Evolutionary conservation across 2,329 filamentous ascomycete species (phyloP).

Genomic region (Colletotrichum tofieldiae): DNA sequence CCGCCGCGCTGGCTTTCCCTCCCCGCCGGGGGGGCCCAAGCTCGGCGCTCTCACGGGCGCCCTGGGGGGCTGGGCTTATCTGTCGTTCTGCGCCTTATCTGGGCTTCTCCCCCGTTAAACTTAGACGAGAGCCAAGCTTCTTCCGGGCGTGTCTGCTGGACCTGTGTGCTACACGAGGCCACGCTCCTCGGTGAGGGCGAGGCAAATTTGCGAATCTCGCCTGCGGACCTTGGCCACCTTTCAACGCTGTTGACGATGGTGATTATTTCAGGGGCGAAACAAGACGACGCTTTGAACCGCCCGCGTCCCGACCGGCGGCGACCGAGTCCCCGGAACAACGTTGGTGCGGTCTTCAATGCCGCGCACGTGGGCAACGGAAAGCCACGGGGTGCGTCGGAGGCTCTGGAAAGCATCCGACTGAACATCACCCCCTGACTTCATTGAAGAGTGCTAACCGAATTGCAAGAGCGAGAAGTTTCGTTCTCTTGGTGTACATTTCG

Average conservation of each 20-base stretch:
- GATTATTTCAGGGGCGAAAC: constrained; percentile 14
- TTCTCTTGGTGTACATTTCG: not conserved
- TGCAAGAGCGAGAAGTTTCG: constrained; percentile 1
- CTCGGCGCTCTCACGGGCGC: not conserved
- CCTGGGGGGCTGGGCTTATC: not conserved
- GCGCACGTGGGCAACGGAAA: constrained; percentile 21
- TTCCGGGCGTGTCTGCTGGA: not conserved
- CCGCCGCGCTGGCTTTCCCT: not conserved
- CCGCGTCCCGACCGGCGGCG: constrained; percentile 24
- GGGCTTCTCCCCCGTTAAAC: not conserved
- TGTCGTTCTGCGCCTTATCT: not conserved
- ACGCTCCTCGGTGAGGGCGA: not conserved
- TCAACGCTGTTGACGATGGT: not conserved
- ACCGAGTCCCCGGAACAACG: constrained; percentile 35
- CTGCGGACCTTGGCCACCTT: not conserved
- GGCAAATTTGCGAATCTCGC: too few relatives aligned
- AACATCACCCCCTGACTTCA: constrained; percentile 7
- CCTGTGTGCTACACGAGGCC: not conserved
- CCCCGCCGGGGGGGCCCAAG: not conserved
- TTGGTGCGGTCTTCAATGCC: constrained; percentile 30
- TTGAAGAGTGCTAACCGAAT: not conserved
- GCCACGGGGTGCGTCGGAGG: constrained; percentile 1
- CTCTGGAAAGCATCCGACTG: constrained; percentile 3
- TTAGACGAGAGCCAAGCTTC: not conserved
- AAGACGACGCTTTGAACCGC: constrained; percentile 27